Evolutionary conservation across 805 yeast species (phyloP), one percentile per base, ranked within the genome.

Genomic region (Lipomyces mesembrius): DNA sequence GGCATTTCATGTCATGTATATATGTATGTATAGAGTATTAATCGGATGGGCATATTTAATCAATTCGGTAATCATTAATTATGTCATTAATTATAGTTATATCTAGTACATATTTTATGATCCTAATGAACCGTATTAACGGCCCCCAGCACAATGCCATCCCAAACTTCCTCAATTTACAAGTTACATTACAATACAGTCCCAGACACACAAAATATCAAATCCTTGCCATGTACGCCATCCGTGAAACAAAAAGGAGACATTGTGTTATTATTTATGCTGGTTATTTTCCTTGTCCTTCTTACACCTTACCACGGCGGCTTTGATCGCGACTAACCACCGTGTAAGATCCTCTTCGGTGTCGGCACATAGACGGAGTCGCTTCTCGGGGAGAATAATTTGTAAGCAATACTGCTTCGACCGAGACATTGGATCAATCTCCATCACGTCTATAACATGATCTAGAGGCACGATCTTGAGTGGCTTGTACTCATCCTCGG

Each of bases 241-340:
- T 35, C n/a, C n/a, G 20, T 35, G 62, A 57, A 57, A 32, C 14
- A 51, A 57, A 57, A 25, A 17, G 12, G 11, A n/a, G 11, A 17
- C 22, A 17, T 43, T n/a, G 49, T 17, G 49, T 43, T 17, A n/a
- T 5, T 43, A 43, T n/a, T 43, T 43, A n/a, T 17, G 49, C 17
- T 22, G 34, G 22, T 43, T n/a, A 43, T 43, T 43, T 43, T 52
- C 57, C 22, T 49, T 43, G 11, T 58, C 62, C n/a, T 55, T 53
- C 20, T 61, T 65, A 37, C 27, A 32, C 57, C 25, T 54, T 32
- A 59, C 35, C 14, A 72, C 57, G 14, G 73, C 73, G 12, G 72
- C 52, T 64, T 83, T 84, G 62, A 84, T 71, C 4, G 83, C 77
- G 1, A 82, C 84, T 25, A 85, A 74, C 87, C 87, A 84, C 64